These are phyloP conservation scores for Fusarium nelsonii DNA, from an alignment of 2,329 filamentous ascomycete species.

Conservation along the genomic window DNA sequence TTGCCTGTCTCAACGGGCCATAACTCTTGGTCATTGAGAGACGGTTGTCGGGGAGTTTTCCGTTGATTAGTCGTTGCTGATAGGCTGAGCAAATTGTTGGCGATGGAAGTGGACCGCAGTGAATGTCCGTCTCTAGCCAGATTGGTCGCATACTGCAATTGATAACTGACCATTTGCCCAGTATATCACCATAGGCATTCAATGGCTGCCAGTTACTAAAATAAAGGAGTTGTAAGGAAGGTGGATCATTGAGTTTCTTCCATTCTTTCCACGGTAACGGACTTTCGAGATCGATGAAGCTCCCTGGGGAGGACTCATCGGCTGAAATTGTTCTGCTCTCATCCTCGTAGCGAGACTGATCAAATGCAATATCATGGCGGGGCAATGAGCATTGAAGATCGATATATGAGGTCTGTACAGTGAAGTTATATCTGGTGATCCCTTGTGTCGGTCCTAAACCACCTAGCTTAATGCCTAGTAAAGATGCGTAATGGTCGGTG, in stretches of 20 bases:
- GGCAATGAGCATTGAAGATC: too few species aligned
- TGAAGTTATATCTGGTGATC: too few species aligned
- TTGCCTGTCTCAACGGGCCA: background rate
- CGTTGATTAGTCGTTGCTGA: background rate
- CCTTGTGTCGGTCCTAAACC: too few species aligned
- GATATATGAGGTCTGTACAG: too few species aligned
- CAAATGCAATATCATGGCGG: too few species aligned
- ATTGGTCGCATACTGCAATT: background rate
- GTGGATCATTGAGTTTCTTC: rapidly evolving
- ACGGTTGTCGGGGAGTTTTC: rapidly evolving
- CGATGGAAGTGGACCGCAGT: background rate
- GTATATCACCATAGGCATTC: background rate
- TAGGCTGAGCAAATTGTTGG: background rate
- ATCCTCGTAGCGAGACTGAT: too few species aligned
- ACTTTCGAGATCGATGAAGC: too few species aligned
- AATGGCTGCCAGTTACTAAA: background rate
- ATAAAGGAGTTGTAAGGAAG: background rate
- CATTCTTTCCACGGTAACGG: background rate
- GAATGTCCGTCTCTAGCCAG: background rate
- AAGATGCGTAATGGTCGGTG: too few species aligned
- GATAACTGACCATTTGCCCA: background rate
- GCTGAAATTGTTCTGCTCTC: too few species aligned
- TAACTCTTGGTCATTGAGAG: background rate
- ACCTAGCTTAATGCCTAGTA: too few species aligned
- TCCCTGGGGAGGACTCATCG: too few species aligned